Percentiles rank a stretch among this genome's conserved stretches.
Evolutionary conservation across 208 protist species (phyloP).

Genomic region (Endotrypanum monterogeii): DNA sequence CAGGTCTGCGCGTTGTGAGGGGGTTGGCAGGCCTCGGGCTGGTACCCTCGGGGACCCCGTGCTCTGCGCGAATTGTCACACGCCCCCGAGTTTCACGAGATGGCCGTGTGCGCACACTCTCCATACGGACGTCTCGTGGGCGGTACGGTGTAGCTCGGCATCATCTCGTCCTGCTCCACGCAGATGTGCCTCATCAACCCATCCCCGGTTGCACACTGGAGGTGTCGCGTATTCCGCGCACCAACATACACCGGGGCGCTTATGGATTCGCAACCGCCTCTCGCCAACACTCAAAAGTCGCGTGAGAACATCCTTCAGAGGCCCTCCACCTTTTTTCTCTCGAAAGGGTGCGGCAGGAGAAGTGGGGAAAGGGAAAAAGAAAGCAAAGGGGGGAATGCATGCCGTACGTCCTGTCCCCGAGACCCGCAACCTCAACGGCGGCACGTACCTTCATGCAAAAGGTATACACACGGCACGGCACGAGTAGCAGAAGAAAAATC

Average conservation of each 20-base stretch:
- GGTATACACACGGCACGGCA: too few species aligned
- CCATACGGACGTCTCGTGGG: not conserved
- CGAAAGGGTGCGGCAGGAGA: too few species aligned
- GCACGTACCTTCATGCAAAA: too few species aligned
- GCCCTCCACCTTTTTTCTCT: too few species aligned
- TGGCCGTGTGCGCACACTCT: not conserved
- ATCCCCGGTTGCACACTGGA: not conserved
- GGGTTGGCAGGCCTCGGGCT: not conserved
- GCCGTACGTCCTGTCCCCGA: too few species aligned
- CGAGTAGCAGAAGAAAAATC: too few species aligned
- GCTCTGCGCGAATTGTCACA: not conserved
- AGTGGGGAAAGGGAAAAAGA: too few species aligned
- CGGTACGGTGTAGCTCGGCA: not conserved
- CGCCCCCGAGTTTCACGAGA: not conserved
- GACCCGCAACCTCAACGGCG: too few species aligned
- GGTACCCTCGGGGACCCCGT: not conserved
- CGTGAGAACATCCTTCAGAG: too few species aligned
- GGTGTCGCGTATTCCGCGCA: not conserved
- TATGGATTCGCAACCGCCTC: too few species aligned
- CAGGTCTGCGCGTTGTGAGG: not conserved
- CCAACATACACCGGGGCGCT: not conserved
- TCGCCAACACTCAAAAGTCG: too few species aligned
- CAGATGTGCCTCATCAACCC: not conserved
- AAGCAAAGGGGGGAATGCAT: too few species aligned
- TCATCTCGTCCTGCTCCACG: not conserved